phyloP scores from a whole-genome alignment of 179 eudicot species.

The Beta macrorhiza region DNA sequence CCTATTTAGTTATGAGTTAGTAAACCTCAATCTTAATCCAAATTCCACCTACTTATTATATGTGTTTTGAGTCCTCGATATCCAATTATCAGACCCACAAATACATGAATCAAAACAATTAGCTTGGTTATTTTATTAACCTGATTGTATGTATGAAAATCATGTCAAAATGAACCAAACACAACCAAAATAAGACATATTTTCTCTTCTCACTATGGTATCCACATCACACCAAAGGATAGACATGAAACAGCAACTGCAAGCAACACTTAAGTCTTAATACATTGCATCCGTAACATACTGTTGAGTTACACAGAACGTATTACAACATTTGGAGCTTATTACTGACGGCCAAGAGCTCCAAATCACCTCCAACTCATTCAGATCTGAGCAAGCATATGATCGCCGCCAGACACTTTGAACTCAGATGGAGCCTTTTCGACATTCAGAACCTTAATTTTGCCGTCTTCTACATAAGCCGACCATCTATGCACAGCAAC shows the following conservation, averaged over 20 bases:
- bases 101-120: too few species aligned
- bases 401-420: slow-evolving; percentile 83
- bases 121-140: too few species aligned
- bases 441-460: slow-evolving; percentile 69
- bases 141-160: too few species aligned
- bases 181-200: not conserved
- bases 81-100: too few species aligned
- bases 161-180: too few species aligned
- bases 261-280: not conserved
- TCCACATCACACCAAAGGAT: not conserved
- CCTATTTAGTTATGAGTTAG: too few species aligned
- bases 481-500: slow-evolving; percentile 64
- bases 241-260: not conserved
- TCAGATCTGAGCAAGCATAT: slow-evolving; percentile 66
- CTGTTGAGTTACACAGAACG: not conserved
- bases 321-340: not conserved
- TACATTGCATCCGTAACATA: not conserved
- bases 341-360: not conserved
- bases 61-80: too few species aligned
- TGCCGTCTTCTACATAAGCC: slow-evolving; percentile 88
- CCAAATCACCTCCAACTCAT: not conserved
- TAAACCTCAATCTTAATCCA: too few species aligned
- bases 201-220: not conserved
- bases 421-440: slow-evolving; percentile 78
- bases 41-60: too few species aligned